Evolutionary conservation across 345 rosid genomes (phyloP).

Genomic region (Brassica nigra): DNA sequence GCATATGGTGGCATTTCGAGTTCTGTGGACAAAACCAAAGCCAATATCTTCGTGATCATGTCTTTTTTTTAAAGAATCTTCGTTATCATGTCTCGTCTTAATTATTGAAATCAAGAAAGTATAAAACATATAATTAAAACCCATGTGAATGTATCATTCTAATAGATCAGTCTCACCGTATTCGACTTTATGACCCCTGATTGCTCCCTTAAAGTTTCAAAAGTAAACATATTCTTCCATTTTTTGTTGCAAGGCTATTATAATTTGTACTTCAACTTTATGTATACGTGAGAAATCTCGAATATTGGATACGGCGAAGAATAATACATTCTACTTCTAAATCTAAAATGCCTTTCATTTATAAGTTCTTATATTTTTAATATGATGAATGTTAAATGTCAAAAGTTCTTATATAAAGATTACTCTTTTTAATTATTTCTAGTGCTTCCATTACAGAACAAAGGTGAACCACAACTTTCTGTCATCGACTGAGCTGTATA

Average conservation of each 20-base stretch:
- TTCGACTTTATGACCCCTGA: slow-evolving; percentile 5
- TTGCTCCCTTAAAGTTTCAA: background rate
- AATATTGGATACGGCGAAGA: background rate
- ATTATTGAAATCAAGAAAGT: background rate
- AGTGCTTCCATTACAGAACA: background rate
- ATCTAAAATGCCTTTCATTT: background rate
- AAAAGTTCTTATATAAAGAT: background rate
- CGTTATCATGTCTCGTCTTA: slow-evolving; percentile 30
- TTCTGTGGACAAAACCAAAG: slow-evolving; percentile 37
- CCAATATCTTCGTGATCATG: slow-evolving; percentile 32
- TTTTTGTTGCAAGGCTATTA: background rate
- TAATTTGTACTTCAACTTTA: background rate
- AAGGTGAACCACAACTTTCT: slow-evolving; percentile 1
- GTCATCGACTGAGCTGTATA: background rate
- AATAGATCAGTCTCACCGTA: slow-evolving; percentile 12
- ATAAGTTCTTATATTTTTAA: background rate
- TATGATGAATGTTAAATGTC: background rate
- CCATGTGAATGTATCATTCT: slow-evolving; percentile 31
- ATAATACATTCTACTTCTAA: background rate
- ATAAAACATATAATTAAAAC: background rate
- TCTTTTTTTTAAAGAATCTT: background rate
- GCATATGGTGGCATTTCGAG: slow-evolving; percentile 24
- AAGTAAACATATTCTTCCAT: background rate
- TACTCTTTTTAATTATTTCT: background rate
- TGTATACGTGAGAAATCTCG: background rate